Conservation (phyloP, 169 alveolate species). For the Gregarina niphandrodes region DNA sequence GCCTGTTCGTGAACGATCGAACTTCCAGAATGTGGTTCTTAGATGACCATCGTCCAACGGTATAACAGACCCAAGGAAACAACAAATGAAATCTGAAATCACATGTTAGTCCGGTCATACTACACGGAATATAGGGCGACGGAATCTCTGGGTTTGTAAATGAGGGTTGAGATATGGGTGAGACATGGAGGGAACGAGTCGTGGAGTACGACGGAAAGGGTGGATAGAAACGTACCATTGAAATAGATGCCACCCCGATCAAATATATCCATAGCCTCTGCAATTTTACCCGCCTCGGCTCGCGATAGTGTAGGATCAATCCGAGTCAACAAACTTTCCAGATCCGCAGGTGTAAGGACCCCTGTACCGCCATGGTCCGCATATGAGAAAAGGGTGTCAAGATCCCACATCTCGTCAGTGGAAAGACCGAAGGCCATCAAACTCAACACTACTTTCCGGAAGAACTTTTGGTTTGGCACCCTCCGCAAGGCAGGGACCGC, state of each 20-base stretch:
- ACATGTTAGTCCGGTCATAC: background rate
- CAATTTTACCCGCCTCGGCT: no score
- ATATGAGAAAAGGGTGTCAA: background rate
- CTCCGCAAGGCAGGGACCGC: background rate
- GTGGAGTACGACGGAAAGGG: no score
- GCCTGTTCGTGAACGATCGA: background rate
- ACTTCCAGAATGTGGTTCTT: background rate
- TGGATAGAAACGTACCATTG: no score
- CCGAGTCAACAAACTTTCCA: no score
- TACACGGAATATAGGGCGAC: no score
- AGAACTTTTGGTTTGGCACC: no score
- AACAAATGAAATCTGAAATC: background rate
- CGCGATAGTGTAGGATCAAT: no score
- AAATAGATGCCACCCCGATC: no score
- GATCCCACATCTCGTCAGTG: constrained; percentile 2
- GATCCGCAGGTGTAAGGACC: no score
- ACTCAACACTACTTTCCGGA: background rate
- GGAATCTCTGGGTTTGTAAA: background rate
- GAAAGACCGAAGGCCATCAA: constrained; percentile 2
- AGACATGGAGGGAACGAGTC: no score
- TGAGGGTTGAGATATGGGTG: background rate
- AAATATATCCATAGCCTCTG: no score
- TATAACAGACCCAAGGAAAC: background rate
- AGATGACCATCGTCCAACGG: background rate
- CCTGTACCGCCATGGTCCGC: background rate